These are phyloP conservation scores for Xylariaceae sp. DNA, from an alignment of 2,329 filamentous ascomycete genomes.

Conservation along the genomic window DNA sequence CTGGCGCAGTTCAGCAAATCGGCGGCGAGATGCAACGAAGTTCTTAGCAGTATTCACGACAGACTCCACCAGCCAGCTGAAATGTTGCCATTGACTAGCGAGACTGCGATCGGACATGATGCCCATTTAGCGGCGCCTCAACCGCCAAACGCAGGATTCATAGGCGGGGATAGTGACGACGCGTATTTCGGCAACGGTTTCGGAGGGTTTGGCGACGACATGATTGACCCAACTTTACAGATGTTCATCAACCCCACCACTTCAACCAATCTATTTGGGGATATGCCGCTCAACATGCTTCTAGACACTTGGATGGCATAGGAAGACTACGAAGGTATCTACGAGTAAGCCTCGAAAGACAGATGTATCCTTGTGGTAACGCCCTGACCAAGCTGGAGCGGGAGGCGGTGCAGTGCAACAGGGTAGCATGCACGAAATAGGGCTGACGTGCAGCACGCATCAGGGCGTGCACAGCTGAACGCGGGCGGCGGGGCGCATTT, in stretches of 20 bases:
- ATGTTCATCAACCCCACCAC: constrained; percentile 7
- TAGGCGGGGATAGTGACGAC: neutral
- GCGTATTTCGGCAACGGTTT: too few species aligned
- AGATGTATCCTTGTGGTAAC: too few species aligned
- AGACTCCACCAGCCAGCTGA: neutral
- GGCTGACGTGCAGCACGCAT: too few species aligned
- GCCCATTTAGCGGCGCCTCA: neutral
- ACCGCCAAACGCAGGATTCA: neutral
- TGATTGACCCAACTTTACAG: neutral
- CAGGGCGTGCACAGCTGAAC: too few species aligned
- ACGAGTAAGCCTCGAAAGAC: too few species aligned
- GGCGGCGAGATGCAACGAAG: constrained; percentile 5
- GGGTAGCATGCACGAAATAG: too few species aligned
- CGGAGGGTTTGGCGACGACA: too few species aligned
- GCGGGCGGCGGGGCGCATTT: too few species aligned
- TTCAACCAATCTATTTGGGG: constrained; percentile 2
- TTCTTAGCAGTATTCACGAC: constrained; percentile 2
- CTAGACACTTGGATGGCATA: constrained; percentile 6
- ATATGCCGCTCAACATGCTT: constrained; percentile 7
- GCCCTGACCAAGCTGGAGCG: too few species aligned
- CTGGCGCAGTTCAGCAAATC: constrained; percentile 1
- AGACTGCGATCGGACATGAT: neutral
- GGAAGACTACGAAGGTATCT: too few species aligned
- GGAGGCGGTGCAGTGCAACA: too few species aligned
- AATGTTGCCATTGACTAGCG: neutral